Conservation (phyloP, 2,329 filamentous ascomycete genomes). For the Annulohypoxylon truncatum region DNA sequence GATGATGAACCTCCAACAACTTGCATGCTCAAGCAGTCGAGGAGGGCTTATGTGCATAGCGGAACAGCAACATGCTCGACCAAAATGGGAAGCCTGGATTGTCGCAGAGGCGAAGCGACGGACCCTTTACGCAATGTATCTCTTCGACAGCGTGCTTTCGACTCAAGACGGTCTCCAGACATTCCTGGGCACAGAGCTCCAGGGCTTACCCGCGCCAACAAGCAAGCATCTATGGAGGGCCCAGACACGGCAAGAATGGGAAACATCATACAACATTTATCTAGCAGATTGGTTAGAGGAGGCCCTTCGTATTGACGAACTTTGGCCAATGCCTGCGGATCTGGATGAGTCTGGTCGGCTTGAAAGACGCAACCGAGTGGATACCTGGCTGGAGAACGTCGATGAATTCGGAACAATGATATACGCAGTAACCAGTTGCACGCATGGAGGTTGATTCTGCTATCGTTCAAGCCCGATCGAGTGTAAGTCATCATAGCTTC, state of each 20-base stretch:
- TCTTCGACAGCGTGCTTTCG: slow-evolving; percentile 63
- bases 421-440: slow-evolving; percentile 60
- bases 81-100: slow-evolving; percentile 66
- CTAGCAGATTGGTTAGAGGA: slow-evolving; percentile 57
- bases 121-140: slow-evolving; percentile 63
- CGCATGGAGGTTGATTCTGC: slow-evolving; percentile 52
- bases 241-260: slow-evolving; percentile 54
- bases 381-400: slow-evolving; percentile 61
- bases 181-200: slow-evolving; percentile 62
- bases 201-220: slow-evolving; percentile 56
- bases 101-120: slow-evolving; percentile 64
- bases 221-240: slow-evolving; percentile 59
- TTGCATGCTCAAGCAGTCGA: slow-evolving; percentile 56
- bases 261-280: slow-evolving; percentile 56
- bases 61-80: slow-evolving; percentile 54
- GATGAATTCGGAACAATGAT: slow-evolving; percentile 68
- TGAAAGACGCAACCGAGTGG: slow-evolving; percentile 54
- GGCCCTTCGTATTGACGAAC: slow-evolving; percentile 60
- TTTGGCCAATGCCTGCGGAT: slow-evolving; percentile 58
- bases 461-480: not conserved
- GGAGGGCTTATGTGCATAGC: slow-evolving; percentile 58
- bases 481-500: not conserved
- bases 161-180: slow-evolving; percentile 57
- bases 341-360: slow-evolving; percentile 48
- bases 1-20: slow-evolving; percentile 63